Percentiles rank a stretch among this genome's conserved stretches.
phyloP scores from a whole-genome alignment of 176 grass and related monocot species.

The Ampelocalamus luodianensis region DNA sequence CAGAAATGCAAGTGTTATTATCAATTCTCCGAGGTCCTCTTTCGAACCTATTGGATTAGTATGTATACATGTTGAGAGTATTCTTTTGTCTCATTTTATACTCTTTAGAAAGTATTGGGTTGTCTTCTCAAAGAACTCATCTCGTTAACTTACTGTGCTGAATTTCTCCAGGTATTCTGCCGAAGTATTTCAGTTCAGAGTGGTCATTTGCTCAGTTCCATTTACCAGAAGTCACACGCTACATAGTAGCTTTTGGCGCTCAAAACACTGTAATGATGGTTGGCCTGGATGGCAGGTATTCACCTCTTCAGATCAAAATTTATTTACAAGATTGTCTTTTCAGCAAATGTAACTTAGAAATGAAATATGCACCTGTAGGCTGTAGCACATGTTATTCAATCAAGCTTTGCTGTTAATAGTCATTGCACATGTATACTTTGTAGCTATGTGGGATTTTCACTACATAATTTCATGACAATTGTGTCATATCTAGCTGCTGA shows the following conservation, averaged over 20 bases:
- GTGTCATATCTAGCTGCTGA: not conserved
- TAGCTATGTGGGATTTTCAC: not conserved
- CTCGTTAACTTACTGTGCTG: slow-evolving; percentile 16
- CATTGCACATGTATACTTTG: not conserved
- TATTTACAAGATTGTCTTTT: slow-evolving; percentile 3
- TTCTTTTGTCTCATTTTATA: not conserved
- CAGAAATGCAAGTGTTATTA: not conserved
- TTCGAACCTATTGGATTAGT: not conserved
- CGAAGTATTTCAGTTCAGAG: slow-evolving; percentile 93
- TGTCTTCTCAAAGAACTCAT: not conserved
- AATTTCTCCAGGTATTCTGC: slow-evolving; percentile 74
- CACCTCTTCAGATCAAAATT: slow-evolving; percentile 17
- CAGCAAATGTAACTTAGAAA: slow-evolving; percentile 18
- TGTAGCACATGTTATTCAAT: not conserved
- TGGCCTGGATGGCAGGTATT: slow-evolving; percentile 96
- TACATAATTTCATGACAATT: not conserved
- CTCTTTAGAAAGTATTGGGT: not conserved
- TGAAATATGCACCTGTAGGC: not conserved
- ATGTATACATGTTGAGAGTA: not conserved
- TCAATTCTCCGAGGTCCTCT: not conserved
- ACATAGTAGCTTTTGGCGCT: slow-evolving; percentile 87
- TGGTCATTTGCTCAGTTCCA: slow-evolving; percentile 98
- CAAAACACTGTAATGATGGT: slow-evolving; percentile 84
- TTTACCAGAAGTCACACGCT: slow-evolving; percentile 86
- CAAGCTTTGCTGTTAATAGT: not conserved